Conservation (phyloP, 305 asterid genomes). For the Galium porrigens region DNA sequence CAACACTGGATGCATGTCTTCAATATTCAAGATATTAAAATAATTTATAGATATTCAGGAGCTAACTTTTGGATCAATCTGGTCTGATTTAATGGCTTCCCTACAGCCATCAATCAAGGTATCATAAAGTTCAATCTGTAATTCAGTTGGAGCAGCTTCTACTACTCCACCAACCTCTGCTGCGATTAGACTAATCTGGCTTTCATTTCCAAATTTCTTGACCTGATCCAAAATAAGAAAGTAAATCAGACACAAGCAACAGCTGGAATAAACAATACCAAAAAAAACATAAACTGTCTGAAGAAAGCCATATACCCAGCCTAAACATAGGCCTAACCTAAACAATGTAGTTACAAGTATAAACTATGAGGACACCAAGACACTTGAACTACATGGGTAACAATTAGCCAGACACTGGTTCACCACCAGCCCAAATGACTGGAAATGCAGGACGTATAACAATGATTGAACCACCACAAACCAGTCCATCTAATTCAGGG, state of each 20-base stretch:
- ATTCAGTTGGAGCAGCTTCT: constrained; percentile 83
- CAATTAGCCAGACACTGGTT: background rate
- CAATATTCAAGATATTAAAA: constrained; percentile 13
- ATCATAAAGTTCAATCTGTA: constrained; percentile 91
- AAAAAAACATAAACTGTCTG: background rate
- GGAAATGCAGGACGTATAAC: background rate
- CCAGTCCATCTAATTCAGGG: background rate
- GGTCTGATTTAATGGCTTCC: constrained; percentile 71
- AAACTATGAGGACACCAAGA: background rate
- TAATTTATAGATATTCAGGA: constrained; percentile 9
- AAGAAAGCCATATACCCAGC: background rate
- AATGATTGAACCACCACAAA: background rate
- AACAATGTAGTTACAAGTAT: background rate
- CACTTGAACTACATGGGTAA: background rate
- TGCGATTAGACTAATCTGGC: constrained; percentile 72
- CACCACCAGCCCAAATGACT: background rate
- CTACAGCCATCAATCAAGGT: constrained; percentile 85
- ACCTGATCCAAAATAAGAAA: constrained; percentile 37
- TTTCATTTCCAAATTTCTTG: constrained; percentile 84
- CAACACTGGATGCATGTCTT: background rate
- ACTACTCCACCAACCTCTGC: constrained; percentile 94
- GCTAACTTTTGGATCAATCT: constrained; percentile 63
- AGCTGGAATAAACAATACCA: background rate
- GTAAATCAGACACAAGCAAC: background rate
- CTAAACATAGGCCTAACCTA: background rate